Evolutionary conservation across 345 rosid genomes (phyloP).

Genomic region (Lagerstroemia speciosa): DNA sequence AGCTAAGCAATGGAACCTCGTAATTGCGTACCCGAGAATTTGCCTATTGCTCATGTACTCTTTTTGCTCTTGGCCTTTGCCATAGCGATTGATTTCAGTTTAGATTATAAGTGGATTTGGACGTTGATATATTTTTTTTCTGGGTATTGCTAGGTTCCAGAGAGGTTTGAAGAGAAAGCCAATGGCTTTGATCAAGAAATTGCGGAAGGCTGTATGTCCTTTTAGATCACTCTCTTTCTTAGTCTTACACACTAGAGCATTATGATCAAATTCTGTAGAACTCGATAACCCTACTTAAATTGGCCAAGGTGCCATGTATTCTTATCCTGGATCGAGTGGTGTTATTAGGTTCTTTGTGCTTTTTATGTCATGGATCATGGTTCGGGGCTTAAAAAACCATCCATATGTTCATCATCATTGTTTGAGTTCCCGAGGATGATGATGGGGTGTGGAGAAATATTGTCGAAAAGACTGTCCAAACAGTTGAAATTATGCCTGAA

Average conservation of each 20-base stretch:
- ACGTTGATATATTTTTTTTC: background rate
- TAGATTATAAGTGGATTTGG: background rate
- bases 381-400: background rate
- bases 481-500: background rate
- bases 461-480: background rate
- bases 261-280: no score
- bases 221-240: background rate
- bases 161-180: slow-evolving; percentile 21
- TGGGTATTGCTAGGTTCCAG: slow-evolving; percentile 14
- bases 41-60: no score
- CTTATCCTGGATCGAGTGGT: background rate
- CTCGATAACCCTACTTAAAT: background rate
- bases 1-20: no score
- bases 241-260: no score
- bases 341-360: background rate
- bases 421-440: background rate
- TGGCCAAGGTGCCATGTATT: background rate
- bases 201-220: slow-evolving; percentile 17
- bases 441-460: background rate
- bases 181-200: slow-evolving; percentile 21
- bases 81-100: no score
- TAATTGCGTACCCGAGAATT: no score
- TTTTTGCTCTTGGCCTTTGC: no score
- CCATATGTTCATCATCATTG: background rate
- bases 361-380: background rate